Conservation (phyloP, 768 basidiomycete species). For the Trametopsis cervina region DNA sequence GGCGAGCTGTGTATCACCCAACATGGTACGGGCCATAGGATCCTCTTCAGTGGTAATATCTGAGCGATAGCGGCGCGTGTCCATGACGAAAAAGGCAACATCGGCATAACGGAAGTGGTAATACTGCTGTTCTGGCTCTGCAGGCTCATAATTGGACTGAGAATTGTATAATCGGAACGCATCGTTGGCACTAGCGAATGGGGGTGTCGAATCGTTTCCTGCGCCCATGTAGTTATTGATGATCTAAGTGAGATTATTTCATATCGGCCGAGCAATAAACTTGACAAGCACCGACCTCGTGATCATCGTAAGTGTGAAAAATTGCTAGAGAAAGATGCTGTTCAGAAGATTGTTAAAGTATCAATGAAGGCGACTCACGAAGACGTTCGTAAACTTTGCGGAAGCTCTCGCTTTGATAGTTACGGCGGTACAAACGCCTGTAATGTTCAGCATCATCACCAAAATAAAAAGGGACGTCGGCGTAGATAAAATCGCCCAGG, state of each 20-base stretch:
- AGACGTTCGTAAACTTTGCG: slow-evolving; percentile 60
- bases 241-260: slow-evolving; percentile 33
- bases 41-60: slow-evolving; percentile 28
- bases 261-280: too few species aligned
- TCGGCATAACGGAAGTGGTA: slow-evolving; percentile 63
- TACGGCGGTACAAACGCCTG: slow-evolving; percentile 57
- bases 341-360: background rate
- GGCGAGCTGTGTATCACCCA: slow-evolving; percentile 57
- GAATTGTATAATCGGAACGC: slow-evolving; percentile 62
- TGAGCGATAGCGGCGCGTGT: slow-evolving; percentile 57
- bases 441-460: slow-evolving; percentile 56
- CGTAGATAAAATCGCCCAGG: slow-evolving; percentile 73
- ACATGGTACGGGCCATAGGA: slow-evolving; percentile 48
- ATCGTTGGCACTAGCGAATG: slow-evolving; percentile 48
- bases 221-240: slow-evolving; percentile 62
- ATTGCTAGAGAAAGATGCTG: slow-evolving; percentile 37
- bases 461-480: slow-evolving; percentile 59
- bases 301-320: slow-evolving; percentile 67
- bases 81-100: slow-evolving; percentile 71
- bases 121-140: slow-evolving; percentile 38
- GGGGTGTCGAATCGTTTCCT: slow-evolving; percentile 42
- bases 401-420: slow-evolving; percentile 59
- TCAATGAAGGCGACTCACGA: slow-evolving; percentile 38
- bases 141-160: slow-evolving; percentile 53
- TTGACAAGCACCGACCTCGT: slow-evolving; percentile 38